Base-by-base conservation (phyloP, 2,329 filamentous ascomycete genomes). In the Aureobasidium sp. region DNA sequence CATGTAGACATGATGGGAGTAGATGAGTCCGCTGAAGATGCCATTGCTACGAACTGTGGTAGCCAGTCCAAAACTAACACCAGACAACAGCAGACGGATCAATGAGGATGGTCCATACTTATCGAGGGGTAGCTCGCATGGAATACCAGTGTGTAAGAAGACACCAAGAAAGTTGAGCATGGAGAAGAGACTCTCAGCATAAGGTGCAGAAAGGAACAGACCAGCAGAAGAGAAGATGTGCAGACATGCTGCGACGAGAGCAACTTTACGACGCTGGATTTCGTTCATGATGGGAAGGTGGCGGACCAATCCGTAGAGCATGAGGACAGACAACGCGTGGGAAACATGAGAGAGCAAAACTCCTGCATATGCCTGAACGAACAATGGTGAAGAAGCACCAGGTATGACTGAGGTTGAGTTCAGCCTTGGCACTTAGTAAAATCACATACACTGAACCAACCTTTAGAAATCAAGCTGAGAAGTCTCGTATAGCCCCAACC, bases 191-290 rank as follows among this genome's bases (percentile, higher is more conserved):
- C 88, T 85, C 76, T 99, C 94, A 11, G 85, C 82, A 73, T 94
- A 96, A 0, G 93, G 91, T 0, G 92, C 88, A 0, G 88, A 92
- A 19, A 99, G 82, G 71, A 99, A 97, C 2, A 97, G 75, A 0
- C 93, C 93, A 0, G 89, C 94, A 0, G 94, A 93, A 0, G 90
- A 94, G 53, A 97, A 70, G 61, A 96, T 82, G 72, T 97, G 91
- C 53, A 97, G 77, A 17, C 82, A 76, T 3, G 90, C 85, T 9
- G 90, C 81, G 24, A 88, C 71, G 64, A 93, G 85, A 1, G 90
- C 82, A 44, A 88, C 73, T n/a, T 72, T 78, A 65, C 65, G 67
- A 49, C 67, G 71, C 33, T 67, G 65, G 5, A 59, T 59, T 5
- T 64, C 64, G 17, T 64, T 68, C 63, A 78, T 70, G 17, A 74